These are phyloP conservation scores for Termitomyces sp. DNA, from an alignment of 1,284 basidiomycete species.

Conservation along the genomic window DNA sequence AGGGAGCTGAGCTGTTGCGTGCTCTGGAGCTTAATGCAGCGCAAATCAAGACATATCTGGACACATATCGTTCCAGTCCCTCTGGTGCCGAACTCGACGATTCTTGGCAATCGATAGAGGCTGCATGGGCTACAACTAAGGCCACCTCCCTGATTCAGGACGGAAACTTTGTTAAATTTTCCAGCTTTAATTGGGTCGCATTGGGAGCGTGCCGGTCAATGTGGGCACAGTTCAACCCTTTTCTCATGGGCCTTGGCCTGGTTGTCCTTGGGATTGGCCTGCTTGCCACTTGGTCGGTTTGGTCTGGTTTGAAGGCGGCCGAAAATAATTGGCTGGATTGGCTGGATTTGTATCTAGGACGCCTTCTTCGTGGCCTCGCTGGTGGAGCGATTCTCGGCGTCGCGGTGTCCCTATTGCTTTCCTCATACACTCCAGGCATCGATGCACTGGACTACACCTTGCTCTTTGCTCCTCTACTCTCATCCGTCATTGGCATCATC, in stretches of 20 bases:
- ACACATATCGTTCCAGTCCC: slow-evolving; percentile 65
- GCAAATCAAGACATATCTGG: slow-evolving; percentile 78
- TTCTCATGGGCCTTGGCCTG: slow-evolving; percentile 71
- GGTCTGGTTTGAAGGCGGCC: slow-evolving; percentile 34
- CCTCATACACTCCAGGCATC: slow-evolving; percentile 35
- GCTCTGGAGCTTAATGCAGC: slow-evolving; percentile 72
- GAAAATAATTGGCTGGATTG: slow-evolving; percentile 38
- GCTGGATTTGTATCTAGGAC: slow-evolving; percentile 27
- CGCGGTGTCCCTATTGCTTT: slow-evolving; percentile 28
- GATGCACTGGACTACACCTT: slow-evolving; percentile 38
- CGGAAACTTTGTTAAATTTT: slow-evolving; percentile 34
- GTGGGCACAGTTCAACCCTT: slow-evolving; percentile 92
- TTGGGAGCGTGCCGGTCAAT: slow-evolving; percentile 74
- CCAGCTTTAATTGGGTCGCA: slow-evolving; percentile 59
- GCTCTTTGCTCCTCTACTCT: slow-evolving; percentile 39
- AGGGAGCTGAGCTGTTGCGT: slow-evolving; percentile 28
- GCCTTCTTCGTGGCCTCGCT: slow-evolving; percentile 31
- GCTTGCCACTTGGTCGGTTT: slow-evolving; percentile 45
- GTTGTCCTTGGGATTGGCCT: slow-evolving; percentile 44
- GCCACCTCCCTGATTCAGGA: slow-evolving; percentile 19
- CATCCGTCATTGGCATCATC: slow-evolving; percentile 35
- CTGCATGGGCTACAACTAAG: slow-evolving; percentile 39
- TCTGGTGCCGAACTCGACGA: slow-evolving; percentile 70
- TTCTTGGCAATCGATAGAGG: slow-evolving; percentile 49
- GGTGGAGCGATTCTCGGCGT: slow-evolving; percentile 41